Base-by-base conservation (phyloP, 169 alveolate species). In the Cryptosporidium xiaoi region DNA sequence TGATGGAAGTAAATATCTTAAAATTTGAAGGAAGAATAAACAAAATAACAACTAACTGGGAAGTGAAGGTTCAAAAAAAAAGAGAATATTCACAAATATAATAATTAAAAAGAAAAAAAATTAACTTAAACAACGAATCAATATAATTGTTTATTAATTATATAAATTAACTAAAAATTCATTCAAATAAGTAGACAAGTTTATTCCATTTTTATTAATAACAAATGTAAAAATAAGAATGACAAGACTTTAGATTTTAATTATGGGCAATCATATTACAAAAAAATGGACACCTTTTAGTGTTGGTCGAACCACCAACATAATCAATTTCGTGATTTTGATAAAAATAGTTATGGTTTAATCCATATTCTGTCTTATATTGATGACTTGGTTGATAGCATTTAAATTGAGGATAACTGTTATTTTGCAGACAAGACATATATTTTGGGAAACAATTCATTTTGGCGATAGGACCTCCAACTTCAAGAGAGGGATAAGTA, bases 391-490 rank as follows among this genome's bases (percentile, higher is more conserved):
- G 48, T 40, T 40, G 48, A 8, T 40, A 8, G 10, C 10, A 24
- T 40, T 50, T 50, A 24, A 33, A n/a, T 18, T 34, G n/a, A 46
- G 82, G 82, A 27, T 66, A 40, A 60, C 51, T 53, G 16, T 51
- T 27, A 1, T 64, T 51, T 51, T 34, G 83, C 44, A 69, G 56
- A 18, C 83, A 69, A 34, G 83, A 66, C 18, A 69, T 27, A 56
- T 31, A 40, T 34, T 53, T 51, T 15, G 67, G 51, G 31, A 51
- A 6, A 51, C 83, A 50, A 69, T 69, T 69, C 68, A 69, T 69
- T 56, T 66, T 69, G 66, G 66, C 66, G 36, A 69, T 69, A 51
- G 83, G 83, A 13, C 83, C 83, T 31, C 83, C 83, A 31, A 69
- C 83, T 31, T 69, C 67, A n/a, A 69, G 55, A 3, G 83, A 69